Percentiles rank a stretch among this genome's conserved stretches.
These are phyloP conservation scores for Cutaneotrichosporon sp. DNA, from an alignment of 1,284 basidiomycete species.

Conservation along the genomic window DNA sequence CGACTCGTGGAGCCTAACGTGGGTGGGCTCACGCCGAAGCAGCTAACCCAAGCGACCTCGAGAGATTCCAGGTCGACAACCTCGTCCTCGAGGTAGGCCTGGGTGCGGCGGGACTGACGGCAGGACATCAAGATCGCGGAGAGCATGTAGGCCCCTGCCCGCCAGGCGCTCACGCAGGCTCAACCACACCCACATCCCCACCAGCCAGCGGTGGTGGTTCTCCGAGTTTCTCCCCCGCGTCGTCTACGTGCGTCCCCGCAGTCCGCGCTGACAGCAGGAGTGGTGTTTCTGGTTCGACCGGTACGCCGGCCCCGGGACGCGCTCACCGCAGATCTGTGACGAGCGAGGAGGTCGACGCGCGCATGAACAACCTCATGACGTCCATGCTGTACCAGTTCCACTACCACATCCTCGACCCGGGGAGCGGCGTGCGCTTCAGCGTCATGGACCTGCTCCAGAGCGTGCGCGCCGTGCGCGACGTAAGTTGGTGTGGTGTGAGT, in stretches of 20 bases:
- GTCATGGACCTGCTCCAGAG: conserved; percentile 20
- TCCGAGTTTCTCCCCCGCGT: conserved; percentile 21
- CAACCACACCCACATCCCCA: conserved; percentile 13
- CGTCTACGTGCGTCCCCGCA: conserved; percentile 13
- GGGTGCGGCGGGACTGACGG: not conserved
- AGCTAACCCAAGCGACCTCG: conserved; percentile 17
- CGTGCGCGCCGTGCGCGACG: conserved; percentile 22
- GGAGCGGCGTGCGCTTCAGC: conserved; percentile 9
- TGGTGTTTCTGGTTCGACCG: conserved; percentile 31
- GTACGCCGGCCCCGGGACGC: conserved; percentile 8
- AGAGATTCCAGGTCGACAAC: conserved; percentile 25
- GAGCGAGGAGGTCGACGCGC: conserved; percentile 18
- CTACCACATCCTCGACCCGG: conserved; percentile 12
- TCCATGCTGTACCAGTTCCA: conserved; percentile 24
- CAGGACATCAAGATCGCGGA: conserved; percentile 28
- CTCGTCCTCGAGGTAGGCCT: conserved; percentile 20
- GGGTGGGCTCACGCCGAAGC: not conserved
- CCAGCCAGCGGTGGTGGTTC: conserved; percentile 19
- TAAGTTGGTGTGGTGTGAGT: conserved; percentile 9
- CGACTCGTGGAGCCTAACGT: conserved; percentile 18
- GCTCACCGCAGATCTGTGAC: conserved; percentile 16
- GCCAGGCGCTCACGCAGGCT: conserved; percentile 14
- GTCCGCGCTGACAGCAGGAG: conserved; percentile 18
- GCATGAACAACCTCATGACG: conserved; percentile 14
- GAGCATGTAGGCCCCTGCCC: conserved; percentile 14